These are phyloP conservation scores for Arachnopeziza araneosa DNA, from an alignment of 2,329 filamentous ascomycete species.

Conservation along the genomic window DNA sequence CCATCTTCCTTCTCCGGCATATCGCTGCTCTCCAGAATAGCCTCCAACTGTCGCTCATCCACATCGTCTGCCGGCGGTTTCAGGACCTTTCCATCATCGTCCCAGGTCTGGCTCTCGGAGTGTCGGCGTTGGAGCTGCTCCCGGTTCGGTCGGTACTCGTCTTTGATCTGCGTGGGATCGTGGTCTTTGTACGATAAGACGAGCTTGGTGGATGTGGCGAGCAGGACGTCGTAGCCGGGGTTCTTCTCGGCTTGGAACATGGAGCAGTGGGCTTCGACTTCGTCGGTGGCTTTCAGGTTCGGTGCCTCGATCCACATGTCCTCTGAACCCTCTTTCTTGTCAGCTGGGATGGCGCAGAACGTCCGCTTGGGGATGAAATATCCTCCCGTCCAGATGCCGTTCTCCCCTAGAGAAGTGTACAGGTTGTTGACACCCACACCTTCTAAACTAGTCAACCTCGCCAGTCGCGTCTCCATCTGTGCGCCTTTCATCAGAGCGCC, in stretches of 20 bases:
- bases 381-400: conserved; percentile 56
- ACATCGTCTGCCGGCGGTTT: conserved; percentile 3
- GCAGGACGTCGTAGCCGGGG: conserved; percentile 18
- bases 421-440: conserved; percentile 68
- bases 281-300: conserved; percentile 21
- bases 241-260: conserved; percentile 26
- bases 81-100: conserved; percentile 23
- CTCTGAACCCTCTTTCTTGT: conserved; percentile 4
- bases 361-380: conserved; percentile 64
- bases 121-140: conserved; percentile 11
- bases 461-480: conserved; percentile 64
- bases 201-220: conserved; percentile 10
- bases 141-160: conserved; percentile 18
- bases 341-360: conserved; percentile 64
- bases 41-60: conserved; percentile 22
- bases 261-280: conserved; percentile 25
- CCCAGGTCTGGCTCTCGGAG: conserved; percentile 16
- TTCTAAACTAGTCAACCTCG: conserved; percentile 53
- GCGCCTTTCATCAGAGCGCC: conserved; percentile 70
- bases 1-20: conserved; percentile 21
- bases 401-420: conserved; percentile 70
- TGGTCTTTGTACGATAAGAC: conserved; percentile 17
- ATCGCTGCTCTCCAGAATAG: conserved; percentile 16
- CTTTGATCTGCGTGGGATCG: conserved; percentile 16
- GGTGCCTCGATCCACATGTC: conserved; percentile 17